Conservation (phyloP, 257 asterid genomes). For the Jasminum sambac region DNA sequence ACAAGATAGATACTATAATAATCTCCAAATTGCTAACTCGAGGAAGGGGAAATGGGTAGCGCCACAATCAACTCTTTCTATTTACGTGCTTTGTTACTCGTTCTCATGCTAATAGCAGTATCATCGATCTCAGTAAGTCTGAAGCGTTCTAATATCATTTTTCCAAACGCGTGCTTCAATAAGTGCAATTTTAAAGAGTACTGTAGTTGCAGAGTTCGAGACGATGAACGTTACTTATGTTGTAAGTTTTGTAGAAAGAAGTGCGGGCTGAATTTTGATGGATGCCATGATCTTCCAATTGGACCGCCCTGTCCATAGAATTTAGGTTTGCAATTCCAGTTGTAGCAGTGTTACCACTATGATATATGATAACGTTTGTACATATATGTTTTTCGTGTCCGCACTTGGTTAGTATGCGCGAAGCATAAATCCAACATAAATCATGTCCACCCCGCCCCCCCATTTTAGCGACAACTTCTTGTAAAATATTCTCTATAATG, state of each 20-base stretch:
- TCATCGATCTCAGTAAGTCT: not conserved
- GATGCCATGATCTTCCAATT: not conserved
- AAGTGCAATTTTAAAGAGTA: not conserved
- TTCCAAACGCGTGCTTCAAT: not conserved
- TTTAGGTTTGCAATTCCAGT: too few species aligned
- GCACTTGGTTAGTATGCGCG: too few species aligned
- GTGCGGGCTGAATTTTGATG: not conserved
- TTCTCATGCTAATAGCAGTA: not conserved
- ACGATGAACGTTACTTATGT: not conserved
- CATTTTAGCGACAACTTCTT: too few species aligned
- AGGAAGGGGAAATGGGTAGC: not conserved
- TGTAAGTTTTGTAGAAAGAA: not conserved
- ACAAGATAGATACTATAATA: not conserved
- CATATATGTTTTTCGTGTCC: too few species aligned
- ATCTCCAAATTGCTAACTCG: not conserved
- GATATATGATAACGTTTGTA: too few species aligned
- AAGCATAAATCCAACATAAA: too few species aligned
- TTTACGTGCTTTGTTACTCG: not conserved
- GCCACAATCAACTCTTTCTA: not conserved
- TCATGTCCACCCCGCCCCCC: too few species aligned
- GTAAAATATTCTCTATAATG: too few species aligned
- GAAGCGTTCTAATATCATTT: not conserved
- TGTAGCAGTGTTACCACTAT: too few species aligned
- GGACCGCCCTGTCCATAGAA: not conserved
- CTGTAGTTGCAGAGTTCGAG: not conserved